A percentile compares a stretch with the other conserved stretches of the same genome.
Evolutionary conservation across 805 yeast genomes (phyloP).

Genomic region (Vanderwaltozyma verrucispora): DNA sequence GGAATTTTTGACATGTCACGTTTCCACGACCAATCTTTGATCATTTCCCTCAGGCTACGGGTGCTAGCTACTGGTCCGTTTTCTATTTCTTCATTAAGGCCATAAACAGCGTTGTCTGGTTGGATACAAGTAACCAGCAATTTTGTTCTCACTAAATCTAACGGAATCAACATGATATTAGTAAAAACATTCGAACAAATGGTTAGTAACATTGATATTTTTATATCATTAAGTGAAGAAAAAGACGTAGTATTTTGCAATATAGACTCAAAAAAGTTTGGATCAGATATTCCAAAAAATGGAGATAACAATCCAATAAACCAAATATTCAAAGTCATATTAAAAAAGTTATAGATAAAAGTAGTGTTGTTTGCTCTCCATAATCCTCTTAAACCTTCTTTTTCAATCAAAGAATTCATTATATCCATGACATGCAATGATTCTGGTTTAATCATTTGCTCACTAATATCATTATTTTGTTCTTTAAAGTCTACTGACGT

Average conservation of each 20-base stretch:
- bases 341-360: constrained; percentile 64
- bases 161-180: constrained; percentile 63
- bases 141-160: constrained; percentile 71
- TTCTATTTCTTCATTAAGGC: constrained; percentile 12
- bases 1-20: constrained; percentile 44
- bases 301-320: constrained; percentile 81
- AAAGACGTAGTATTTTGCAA: constrained; percentile 19
- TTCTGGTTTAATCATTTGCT: constrained; percentile 37
- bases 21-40: constrained; percentile 35
- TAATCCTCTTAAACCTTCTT: constrained; percentile 61
- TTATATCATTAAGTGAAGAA: constrained; percentile 1
- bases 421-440: constrained; percentile 56
- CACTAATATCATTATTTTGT: background rate
- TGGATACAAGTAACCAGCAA: constrained; percentile 61
- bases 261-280: constrained; percentile 69
- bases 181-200: constrained; percentile 64
- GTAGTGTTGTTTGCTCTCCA: constrained; percentile 72
- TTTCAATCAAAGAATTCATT: constrained; percentile 50
- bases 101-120: constrained; percentile 2
- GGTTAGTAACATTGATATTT: constrained; percentile 34
- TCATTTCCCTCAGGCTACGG: constrained; percentile 64
- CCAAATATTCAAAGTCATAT: constrained; percentile 82
- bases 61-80: background rate
- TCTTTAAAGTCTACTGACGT: too few relatives aligned
- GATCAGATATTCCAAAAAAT: constrained; percentile 74